Conservation (phyloP, 164 flowering plant genomes). For the Stephania cephalantha region DNA sequence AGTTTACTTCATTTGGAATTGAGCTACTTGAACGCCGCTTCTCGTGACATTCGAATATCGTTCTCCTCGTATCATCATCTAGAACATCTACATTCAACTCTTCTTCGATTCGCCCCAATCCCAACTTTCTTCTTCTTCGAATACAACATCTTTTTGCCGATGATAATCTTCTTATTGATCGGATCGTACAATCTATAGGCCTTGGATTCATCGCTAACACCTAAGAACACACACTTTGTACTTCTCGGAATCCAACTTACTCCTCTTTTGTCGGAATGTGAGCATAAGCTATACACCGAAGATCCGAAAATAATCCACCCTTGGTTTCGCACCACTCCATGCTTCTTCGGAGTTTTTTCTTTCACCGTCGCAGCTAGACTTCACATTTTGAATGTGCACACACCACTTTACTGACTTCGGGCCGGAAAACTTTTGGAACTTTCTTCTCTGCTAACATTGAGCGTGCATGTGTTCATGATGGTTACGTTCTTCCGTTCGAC, state of each 20-base stretch:
- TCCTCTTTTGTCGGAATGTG: slow-evolving; percentile 5
- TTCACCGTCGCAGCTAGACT: too few species aligned
- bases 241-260: slow-evolving; percentile 7
- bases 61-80: slow-evolving; percentile 3
- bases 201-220: slow-evolving; percentile 10
- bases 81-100: neutral
- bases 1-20: slow-evolving; percentile 17
- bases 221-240: neutral
- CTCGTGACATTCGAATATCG: neutral
- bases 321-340: slow-evolving; percentile 2
- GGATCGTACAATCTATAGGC: slow-evolving; percentile 11
- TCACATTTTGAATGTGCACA: too few species aligned
- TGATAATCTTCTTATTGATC: too few species aligned
- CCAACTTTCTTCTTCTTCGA: neutral
- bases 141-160: too few species aligned
- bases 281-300: neutral
- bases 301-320: too few species aligned
- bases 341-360: too few species aligned
- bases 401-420: too few species aligned
- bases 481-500: too few species aligned
- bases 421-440: too few species aligned
- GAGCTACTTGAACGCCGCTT: slow-evolving; percentile 16
- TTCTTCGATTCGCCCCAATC: neutral
- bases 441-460: too few species aligned
- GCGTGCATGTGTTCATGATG: too few species aligned